Conservation (phyloP, 371 early-diverging fungal genomes). For the Dichotomocladium elegans region DNA sequence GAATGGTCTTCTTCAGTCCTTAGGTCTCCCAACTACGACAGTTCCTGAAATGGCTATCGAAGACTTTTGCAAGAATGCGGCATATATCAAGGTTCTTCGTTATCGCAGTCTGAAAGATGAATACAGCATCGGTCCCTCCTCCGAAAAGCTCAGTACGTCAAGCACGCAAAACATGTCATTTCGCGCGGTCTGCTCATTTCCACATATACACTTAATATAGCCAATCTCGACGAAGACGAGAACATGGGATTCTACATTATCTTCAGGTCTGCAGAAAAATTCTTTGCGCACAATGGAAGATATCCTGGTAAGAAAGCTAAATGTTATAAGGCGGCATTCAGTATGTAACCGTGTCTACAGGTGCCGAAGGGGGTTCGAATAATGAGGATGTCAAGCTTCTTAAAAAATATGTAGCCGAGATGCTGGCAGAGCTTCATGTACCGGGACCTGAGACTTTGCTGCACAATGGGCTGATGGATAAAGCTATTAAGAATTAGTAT, state of each 20-base stretch:
- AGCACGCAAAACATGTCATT: not conserved
- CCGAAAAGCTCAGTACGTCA: conserved; percentile 46
- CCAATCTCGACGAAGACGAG: conserved; percentile 56
- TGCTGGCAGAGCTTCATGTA: conserved; percentile 14
- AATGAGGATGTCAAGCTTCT: conserved; percentile 36
- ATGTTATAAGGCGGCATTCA: not conserved
- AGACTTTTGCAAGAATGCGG: conserved; percentile 82
- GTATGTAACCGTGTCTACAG: conserved; percentile 6
- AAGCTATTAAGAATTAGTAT: conserved; percentile 32
- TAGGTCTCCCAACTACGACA: conserved; percentile 45
- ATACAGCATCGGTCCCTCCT: conserved; percentile 31
- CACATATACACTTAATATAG: not conserved
- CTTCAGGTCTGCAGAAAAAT: conserved; percentile 73
- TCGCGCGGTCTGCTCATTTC: no score
- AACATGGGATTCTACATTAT: conserved; percentile 64
- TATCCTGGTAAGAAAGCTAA: conserved; percentile 42
- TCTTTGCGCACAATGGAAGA: conserved; percentile 49
- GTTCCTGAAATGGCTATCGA: conserved; percentile 71
- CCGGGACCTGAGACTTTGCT: not conserved
- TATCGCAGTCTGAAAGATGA: conserved; percentile 62
- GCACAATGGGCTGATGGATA: conserved; percentile 11
- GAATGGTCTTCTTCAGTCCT: conserved; percentile 35
- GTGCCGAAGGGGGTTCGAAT: conserved; percentile 18
- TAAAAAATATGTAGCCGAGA: not conserved
- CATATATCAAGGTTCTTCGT: conserved; percentile 60